Evolutionary conservation across 352 stramenopile genomes (phyloP).

Genomic region (Aphanomyces stellatus): DNA sequence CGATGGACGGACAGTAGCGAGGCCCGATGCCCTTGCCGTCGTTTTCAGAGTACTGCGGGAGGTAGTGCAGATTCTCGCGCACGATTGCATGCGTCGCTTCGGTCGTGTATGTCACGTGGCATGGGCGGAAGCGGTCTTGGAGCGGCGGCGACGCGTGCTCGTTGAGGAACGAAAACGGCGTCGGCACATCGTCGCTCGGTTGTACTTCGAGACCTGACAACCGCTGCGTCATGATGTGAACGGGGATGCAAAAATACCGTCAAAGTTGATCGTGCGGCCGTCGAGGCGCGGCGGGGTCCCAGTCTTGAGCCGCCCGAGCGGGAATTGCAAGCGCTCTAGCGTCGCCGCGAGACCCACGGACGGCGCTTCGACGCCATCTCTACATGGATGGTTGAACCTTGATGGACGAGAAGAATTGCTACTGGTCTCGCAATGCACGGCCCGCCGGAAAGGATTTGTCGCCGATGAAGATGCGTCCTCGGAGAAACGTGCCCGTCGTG

Average conservation of each 20-base stretch:
- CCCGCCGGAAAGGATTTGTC: constrained; percentile 89
- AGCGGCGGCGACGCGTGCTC: constrained; percentile 58
- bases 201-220: constrained; percentile 71
- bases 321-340: constrained; percentile 88
- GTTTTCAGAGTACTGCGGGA: constrained; percentile 89
- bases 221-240: not conserved
- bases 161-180: constrained; percentile 94
- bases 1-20: constrained; percentile 97
- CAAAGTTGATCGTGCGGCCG: constrained; percentile 93
- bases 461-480: constrained; percentile 94
- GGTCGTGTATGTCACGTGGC: constrained; percentile 95
- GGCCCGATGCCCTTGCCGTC: constrained; percentile 63
- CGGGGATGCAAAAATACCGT: constrained; percentile 23
- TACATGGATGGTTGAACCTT: not conserved
- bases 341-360: constrained; percentile 91
- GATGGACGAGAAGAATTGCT: not conserved
- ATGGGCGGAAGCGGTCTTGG: constrained; percentile 80
- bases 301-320: constrained; percentile 93
- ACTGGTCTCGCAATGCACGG: constrained; percentile 79
- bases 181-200: constrained; percentile 85
- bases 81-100: constrained; percentile 93
- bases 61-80: constrained; percentile 87
- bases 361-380: constrained; percentile 87
- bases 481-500: constrained; percentile 97
- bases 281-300: constrained; percentile 96